Base-by-base conservation (phyloP, 139 green algal genomes). In the Dunaliella primolecta region DNA sequence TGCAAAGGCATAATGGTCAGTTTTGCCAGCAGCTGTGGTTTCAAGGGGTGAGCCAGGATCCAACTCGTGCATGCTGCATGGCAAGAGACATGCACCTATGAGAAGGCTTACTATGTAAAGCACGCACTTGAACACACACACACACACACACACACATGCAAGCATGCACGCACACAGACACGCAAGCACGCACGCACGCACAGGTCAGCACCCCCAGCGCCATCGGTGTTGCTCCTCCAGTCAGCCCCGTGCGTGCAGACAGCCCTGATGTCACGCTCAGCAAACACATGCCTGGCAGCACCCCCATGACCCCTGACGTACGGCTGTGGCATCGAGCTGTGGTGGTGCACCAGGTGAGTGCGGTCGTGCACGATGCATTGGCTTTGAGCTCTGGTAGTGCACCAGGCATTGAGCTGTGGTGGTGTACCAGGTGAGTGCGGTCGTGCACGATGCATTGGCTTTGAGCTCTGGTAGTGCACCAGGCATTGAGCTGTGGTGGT, bases 401-500 rank as follows among this genome's bases (percentile, higher is more conserved):
- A 83, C 55, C 79, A n/a, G 97, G 87, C 95, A 99, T 87, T 89
- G 96, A 30, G 96, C 94, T 1, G 95, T 98, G 35, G 97, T 99
- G 70, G 96, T 99, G 35, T 91, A 94, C 21, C 93, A 95, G 74
- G 84, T 82, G 64, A 2, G 78, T 27, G 33, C 32, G 29, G 37
- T 21, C 20, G 76, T 7, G 31, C 32, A 46, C 21, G 27, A 34
- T 31, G 74, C n/a, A 7, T 15, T 21, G 74, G n/a, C 27, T 27
- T 80, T 20, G 79, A n/a, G 79, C 79, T n/a, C 36, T 83, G 38
- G 46, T 83, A 27, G 37, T 83, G 29, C 79, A 83, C 55, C 79
- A n/a, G 97, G 87, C 95, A 99, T 87, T 89, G 96, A 30, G 96
- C 94, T 1, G 95, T 98, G 35, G 97, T 99, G 70, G 96, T 99